Evolutionary conservation across 2,329 filamentous ascomycete genomes (phyloP).

Genomic region (Kalmusia sp.): DNA sequence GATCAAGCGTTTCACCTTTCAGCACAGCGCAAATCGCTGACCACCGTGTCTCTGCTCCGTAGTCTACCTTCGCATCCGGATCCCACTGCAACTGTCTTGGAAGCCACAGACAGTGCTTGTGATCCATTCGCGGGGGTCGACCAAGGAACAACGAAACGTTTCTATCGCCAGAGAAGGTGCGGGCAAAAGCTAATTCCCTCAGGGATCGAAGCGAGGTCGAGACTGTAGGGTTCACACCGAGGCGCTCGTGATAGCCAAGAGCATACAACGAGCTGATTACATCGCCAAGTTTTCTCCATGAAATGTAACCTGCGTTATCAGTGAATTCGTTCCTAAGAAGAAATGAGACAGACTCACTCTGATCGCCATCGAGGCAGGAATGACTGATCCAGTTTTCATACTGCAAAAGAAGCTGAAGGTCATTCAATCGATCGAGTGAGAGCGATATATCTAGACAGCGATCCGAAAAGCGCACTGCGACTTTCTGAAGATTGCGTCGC

Average conservation of each 20-base stretch:
- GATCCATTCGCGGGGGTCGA: slow-evolving; percentile 49
- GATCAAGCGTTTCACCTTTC: slow-evolving; percentile 18
- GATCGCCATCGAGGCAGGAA: slow-evolving; percentile 14
- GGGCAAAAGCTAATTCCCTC: slow-evolving; percentile 50
- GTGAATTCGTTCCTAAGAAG: slow-evolving; percentile 37
- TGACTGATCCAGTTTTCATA: slow-evolving; percentile 19
- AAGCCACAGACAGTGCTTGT: slow-evolving; percentile 3
- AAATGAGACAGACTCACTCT: slow-evolving; percentile 12
- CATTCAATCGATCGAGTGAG: slow-evolving; percentile 20
- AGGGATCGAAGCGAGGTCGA: slow-evolving; percentile 53
- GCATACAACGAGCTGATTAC: slow-evolving; percentile 56
- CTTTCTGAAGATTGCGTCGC: slow-evolving; percentile 2
- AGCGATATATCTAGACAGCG: slow-evolving; percentile 45
- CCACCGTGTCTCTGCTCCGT: slow-evolving; percentile 13
- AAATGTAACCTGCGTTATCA: slow-evolving; percentile 50
- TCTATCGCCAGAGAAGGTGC: slow-evolving; percentile 56
- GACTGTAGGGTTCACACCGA: slow-evolving; percentile 31
- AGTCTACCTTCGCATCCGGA: slow-evolving; percentile 5
- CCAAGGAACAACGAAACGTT: slow-evolving; percentile 59
- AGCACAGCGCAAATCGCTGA: slow-evolving; percentile 12
- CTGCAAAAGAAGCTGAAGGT: slow-evolving; percentile 10
- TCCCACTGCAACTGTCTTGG: slow-evolving; percentile 6
- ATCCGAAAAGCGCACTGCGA: slow-evolving; percentile 35
- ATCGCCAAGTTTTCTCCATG: slow-evolving; percentile 57
- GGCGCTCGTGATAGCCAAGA: slow-evolving; percentile 56